phyloP scores from a whole-genome alignment of 1,139 yeast species.

The Pichia sp. region DNA sequence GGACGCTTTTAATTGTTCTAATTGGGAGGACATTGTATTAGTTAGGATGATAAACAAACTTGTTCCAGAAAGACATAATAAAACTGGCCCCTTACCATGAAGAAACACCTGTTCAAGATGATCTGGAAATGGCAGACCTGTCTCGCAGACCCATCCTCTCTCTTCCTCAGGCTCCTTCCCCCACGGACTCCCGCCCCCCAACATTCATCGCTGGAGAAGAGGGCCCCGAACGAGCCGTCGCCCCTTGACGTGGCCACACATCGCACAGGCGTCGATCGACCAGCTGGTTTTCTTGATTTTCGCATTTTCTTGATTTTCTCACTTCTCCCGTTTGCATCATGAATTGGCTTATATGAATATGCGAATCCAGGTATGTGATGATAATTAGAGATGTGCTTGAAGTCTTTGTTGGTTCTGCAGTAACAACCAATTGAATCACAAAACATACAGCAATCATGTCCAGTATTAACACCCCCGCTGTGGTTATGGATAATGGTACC shows the following conservation, averaged over 20 bases:
- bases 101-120: too few species aligned
- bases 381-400: too few species aligned
- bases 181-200: too few species aligned
- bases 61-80: too few species aligned
- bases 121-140: too few species aligned
- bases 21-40: slow-evolving; percentile 30
- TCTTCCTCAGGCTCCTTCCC: too few species aligned
- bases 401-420: neutral
- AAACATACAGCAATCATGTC: slow-evolving; percentile 35
- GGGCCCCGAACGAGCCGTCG: neutral
- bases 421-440: neutral
- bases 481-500: slow-evolving; percentile 93
- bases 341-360: neutral
- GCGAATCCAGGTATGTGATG: neutral
- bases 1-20: slow-evolving; percentile 84
- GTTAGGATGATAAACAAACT: neutral
- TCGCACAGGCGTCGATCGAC: neutral
- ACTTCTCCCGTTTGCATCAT: neutral
- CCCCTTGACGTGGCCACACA: neutral
- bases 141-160: too few species aligned
- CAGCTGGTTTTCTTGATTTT: neutral
- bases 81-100: too few species aligned
- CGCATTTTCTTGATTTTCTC: too few species aligned
- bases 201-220: neutral
- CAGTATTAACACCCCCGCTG: slow-evolving; percentile 77